Base-by-base conservation (phyloP, 176 grass and related monocot species). In the Eleusine coracana region DNA sequence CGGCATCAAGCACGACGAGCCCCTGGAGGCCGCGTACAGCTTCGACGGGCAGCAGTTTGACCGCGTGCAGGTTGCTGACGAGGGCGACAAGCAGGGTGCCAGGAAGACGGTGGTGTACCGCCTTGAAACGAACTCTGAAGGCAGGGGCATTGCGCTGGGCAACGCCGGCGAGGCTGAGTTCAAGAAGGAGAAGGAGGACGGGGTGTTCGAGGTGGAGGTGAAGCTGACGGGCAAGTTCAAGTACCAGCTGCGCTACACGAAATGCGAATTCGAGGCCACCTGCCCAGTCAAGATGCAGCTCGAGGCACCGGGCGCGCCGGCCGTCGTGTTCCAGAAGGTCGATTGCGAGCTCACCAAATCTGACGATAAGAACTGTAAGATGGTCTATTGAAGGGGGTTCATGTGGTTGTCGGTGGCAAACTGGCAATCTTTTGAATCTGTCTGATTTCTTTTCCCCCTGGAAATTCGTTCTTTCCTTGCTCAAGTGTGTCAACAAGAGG, bases 41-140 rank as follows among this genome's bases (percentile, higher is more conserved):
- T 92, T 83, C 86, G 75, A 77, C 72, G 70, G 37, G 2, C 83
- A 89, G 68, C 49, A 12, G 29, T 89, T 92, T 39, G 86, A 92
- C 34, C 87, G 82, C 68, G 64, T 83, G 13, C 40, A n/a, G 60
- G 7, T 89, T 38, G 66, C 62, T 45, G 74, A 39, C 40, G n/a
- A 71, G 52, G 76, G 77, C 38, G 64, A 5, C 34, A 88, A 66
- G 72, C 55, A 27, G 23, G 2, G 11, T 0, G 2, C 66, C 17
- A 1, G 80, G 58, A 83, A 66, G 86, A 83, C 86, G 28, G 28
- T 50, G 66, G 56, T 83, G 58, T 83, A 88, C 80, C 74, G 27
- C 13, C 74, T 88, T 4, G 9, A 5, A 0, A 21, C 58, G 0
- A 9, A 48, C 58, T 46, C 74, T 0, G 66, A 36, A 0, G 46